Conservation (phyloP, 1,284 basidiomycete species). For the Moesziomyces sp. region DNA sequence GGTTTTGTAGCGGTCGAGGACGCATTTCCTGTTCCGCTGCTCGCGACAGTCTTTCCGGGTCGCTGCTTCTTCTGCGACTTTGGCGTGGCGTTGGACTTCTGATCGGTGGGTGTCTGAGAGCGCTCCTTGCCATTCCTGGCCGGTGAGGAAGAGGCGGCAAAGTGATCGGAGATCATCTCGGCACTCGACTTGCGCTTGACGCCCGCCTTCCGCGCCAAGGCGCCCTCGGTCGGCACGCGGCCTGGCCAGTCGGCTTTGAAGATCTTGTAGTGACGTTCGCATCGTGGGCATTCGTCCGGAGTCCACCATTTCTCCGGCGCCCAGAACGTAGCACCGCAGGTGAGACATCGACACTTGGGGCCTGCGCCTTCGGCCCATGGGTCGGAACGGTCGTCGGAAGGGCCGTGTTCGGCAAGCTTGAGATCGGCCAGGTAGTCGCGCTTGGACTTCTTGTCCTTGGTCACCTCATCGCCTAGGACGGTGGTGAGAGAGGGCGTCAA, state of each 20-base stretch:
- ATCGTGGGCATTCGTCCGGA: conserved; percentile 65
- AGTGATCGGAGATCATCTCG: conserved; percentile 41
- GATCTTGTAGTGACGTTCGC: conserved; percentile 66
- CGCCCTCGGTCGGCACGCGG: conserved; percentile 42
- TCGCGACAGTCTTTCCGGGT: conserved; percentile 6
- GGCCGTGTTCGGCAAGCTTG: conserved; percentile 48
- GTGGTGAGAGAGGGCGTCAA: conserved; percentile 29
- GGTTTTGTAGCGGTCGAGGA: conserved; percentile 1
- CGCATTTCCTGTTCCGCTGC: conserved; percentile 3
- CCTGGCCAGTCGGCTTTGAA: conserved; percentile 66
- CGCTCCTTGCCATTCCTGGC: conserved; percentile 38
- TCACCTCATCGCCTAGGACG: conserved; percentile 15
- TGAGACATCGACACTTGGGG: conserved; percentile 55
- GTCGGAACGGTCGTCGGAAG: conserved; percentile 48
- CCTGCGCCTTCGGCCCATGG: conserved; percentile 50
- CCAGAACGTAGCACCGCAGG: conserved; percentile 62
- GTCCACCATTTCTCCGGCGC: conserved; percentile 66
- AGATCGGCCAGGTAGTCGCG: conserved; percentile 40
- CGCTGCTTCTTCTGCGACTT: conserved; percentile 32
- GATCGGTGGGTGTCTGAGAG: conserved; percentile 33
- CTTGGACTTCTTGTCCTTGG: conserved; percentile 39
- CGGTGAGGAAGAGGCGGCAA: conserved; percentile 29
- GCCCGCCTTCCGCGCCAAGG: conserved; percentile 30
- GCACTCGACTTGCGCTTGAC: conserved; percentile 42
- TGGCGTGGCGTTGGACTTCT: conserved; percentile 18